Conservation (phyloP, 208 protist genomes). For the Wallacemonas sp. region DNA sequence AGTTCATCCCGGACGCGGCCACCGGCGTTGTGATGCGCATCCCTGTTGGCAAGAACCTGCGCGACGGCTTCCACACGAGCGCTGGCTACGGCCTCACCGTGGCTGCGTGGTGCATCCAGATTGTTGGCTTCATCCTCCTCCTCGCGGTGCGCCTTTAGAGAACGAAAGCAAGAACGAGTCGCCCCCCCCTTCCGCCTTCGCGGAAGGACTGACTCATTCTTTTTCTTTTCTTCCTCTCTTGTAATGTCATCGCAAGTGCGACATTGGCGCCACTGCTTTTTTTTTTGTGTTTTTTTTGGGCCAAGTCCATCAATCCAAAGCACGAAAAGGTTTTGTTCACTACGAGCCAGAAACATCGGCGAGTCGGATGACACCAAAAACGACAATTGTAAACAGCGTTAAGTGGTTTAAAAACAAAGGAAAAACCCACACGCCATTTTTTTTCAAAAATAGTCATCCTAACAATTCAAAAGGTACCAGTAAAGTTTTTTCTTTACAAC, state of each 20-base stretch:
- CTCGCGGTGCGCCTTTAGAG: slow-evolving; percentile 22
- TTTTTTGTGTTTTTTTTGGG: too few relatives aligned
- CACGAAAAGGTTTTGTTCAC: too few relatives aligned
- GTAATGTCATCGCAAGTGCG: too few relatives aligned
- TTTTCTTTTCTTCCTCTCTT: too few relatives aligned
- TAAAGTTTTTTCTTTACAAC: neutral
- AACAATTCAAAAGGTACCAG: neutral
- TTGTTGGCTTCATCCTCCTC: slow-evolving; percentile 35
- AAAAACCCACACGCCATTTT: too few relatives aligned
- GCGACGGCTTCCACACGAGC: slow-evolving; percentile 37
- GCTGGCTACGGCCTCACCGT: slow-evolving; percentile 50
- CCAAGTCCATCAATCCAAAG: too few relatives aligned
- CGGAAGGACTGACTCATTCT: too few relatives aligned
- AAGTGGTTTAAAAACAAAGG: slow-evolving; percentile 8
- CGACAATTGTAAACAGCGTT: too few relatives aligned
- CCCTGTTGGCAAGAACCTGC: slow-evolving; percentile 28
- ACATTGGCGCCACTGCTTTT: too few relatives aligned
- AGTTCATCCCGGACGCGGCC: slow-evolving; percentile 8
- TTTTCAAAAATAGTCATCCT: neutral
- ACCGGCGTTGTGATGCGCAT: slow-evolving; percentile 14
- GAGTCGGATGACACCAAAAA: too few relatives aligned
- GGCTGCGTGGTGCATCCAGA: slow-evolving; percentile 44
- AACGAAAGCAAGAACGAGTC: neutral
- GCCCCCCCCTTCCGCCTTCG: slow-evolving; percentile 1
- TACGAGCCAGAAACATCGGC: too few relatives aligned